Evolutionary conservation across 768 basidiomycete genomes (phyloP).

Genomic region (Auriculariales sp.): DNA sequence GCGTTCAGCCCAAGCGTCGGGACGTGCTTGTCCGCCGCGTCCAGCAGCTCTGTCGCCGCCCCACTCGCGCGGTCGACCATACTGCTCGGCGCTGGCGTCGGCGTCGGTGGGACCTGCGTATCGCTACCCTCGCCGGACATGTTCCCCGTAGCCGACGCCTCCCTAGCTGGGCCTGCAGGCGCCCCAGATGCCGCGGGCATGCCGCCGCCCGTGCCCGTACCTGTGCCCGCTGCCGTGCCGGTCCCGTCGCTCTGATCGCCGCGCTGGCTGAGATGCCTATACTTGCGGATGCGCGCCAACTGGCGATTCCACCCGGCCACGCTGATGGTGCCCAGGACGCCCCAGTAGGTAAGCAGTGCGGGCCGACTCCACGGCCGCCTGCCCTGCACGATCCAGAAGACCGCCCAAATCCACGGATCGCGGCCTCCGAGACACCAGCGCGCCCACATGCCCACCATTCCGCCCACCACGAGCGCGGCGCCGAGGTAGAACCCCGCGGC

Average conservation of each 20-base stretch:
- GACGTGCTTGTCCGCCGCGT: conserved; percentile 81
- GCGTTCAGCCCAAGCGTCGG: conserved; percentile 85
- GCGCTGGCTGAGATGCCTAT: conserved; percentile 22
- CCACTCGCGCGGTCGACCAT: conserved; percentile 4
- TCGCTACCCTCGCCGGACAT: conserved; percentile 25
- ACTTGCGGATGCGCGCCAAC: conserved; percentile 59
- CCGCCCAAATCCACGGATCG: conserved; percentile 78
- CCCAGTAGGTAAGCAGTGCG: conserved; percentile 77
- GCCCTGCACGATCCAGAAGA: conserved; percentile 68
- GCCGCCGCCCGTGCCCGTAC: neutral
- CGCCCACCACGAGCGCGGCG: conserved; percentile 58
- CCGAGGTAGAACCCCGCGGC: conserved; percentile 78
- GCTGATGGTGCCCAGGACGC: conserved; percentile 57
- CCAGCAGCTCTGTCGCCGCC: conserved; percentile 42
- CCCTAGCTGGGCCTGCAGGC: too few species aligned
- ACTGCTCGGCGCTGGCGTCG: conserved; percentile 11
- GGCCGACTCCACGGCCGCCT: conserved; percentile 65
- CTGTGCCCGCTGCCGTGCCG: neutral
- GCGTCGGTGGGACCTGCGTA: conserved; percentile 10
- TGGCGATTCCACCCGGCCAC: conserved; percentile 94
- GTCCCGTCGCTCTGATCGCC: neutral
- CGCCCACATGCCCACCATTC: conserved; percentile 86
- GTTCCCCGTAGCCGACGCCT: too few species aligned
- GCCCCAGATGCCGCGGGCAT: neutral
- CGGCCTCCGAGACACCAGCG: conserved; percentile 64